phyloP scores from a whole-genome alignment of 2,329 filamentous ascomycete genomes.

The Apiospora malaysiana region DNA sequence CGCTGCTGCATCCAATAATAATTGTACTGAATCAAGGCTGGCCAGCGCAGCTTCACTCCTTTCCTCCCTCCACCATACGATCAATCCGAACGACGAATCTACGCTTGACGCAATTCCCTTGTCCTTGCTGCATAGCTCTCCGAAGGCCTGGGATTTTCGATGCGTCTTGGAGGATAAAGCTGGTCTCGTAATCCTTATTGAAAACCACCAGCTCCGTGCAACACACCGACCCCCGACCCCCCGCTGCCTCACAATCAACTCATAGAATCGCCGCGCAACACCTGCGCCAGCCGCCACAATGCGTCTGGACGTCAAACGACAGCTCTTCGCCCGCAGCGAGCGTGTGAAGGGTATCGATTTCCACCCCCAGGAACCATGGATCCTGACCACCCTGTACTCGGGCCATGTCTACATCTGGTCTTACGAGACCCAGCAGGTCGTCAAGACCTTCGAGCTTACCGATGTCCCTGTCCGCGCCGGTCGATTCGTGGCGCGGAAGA shows the following conservation, averaged over 20 bases:
- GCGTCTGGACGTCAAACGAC: conserved; percentile 62
- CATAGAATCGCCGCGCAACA: background rate
- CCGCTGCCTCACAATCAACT: background rate
- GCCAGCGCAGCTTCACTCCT: conserved; percentile 12
- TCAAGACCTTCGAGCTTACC: conserved; percentile 98
- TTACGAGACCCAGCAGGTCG: conserved; percentile 93
- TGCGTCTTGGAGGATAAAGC: conserved; percentile 15
- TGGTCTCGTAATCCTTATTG: conserved; percentile 14
- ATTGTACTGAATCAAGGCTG: conserved; percentile 9
- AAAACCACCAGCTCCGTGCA: background rate
- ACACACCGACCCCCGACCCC: conserved; percentile 2
- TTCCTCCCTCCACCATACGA: background rate
- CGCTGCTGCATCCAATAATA: conserved; percentile 9
- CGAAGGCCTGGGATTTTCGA: conserved; percentile 3
- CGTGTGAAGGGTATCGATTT: conserved; percentile 97
- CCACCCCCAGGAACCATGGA: conserved; percentile 96
- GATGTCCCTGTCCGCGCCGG: conserved; percentile 97
- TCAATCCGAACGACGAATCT: background rate
- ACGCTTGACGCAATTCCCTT: background rate
- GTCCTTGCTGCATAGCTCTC: background rate
- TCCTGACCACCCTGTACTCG: conserved; percentile 96
- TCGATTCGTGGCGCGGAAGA: conserved; percentile 96
- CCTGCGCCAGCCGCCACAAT: conserved; percentile 38
- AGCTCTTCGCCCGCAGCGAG: conserved; percentile 88
- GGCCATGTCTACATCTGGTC: conserved; percentile 99